These are phyloP conservation scores for Pelargonium myrrhifolium DNA, from an alignment of 441 rosid species.

Conservation along the genomic window DNA sequence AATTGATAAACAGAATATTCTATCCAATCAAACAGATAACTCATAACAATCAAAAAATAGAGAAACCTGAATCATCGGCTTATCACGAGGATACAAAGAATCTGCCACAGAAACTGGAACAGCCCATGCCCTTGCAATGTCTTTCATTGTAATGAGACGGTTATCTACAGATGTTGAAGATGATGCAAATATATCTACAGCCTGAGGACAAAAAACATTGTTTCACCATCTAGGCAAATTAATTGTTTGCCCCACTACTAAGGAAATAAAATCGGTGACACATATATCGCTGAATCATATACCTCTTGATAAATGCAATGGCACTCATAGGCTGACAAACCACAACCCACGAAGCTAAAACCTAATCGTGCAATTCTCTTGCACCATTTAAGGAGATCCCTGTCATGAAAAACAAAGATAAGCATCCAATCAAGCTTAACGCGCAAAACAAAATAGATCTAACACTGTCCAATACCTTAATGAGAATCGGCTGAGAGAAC, in stretches of 20 bases:
- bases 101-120: conserved; percentile 41
- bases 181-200: conserved; percentile 77
- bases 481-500: conserved; percentile 55
- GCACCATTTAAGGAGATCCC: conserved; percentile 98
- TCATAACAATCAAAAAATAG: conserved; percentile 17
- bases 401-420: conserved; percentile 30
- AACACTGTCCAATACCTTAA: conserved; percentile 44
- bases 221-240: conserved; percentile 10
- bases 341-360: conserved; percentile 22
- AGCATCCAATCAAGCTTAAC: conserved; percentile 6
- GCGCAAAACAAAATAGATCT: conserved; percentile 14
- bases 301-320: conserved; percentile 76
- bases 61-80: conserved; percentile 77
- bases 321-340: conserved; percentile 46
- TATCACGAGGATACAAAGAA: conserved; percentile 37
- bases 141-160: conserved; percentile 45
- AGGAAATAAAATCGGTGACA: conserved; percentile 3
- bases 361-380: conserved; percentile 58
- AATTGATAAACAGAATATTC: conserved; percentile 23
- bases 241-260: background rate
- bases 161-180: conserved; percentile 48
- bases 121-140: conserved; percentile 60
- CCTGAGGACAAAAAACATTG: conserved; percentile 40
- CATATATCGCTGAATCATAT: conserved; percentile 10
- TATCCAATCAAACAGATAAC: conserved; percentile 10